phyloP scores from a whole-genome alignment of 257 asterid species.

The Linaria vulgaris region DNA sequence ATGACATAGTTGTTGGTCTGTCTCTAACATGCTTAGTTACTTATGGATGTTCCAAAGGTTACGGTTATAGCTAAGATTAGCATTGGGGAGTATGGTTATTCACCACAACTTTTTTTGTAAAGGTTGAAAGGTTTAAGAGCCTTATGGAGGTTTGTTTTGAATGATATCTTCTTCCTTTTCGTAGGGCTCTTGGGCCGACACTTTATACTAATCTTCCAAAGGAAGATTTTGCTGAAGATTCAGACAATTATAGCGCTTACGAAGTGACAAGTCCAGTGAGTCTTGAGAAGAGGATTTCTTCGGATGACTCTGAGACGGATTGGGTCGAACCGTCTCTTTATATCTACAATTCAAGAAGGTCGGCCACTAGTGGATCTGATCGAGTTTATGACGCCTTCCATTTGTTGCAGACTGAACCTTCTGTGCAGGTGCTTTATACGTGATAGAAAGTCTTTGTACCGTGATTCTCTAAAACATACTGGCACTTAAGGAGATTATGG shows the following conservation, averaged over 20 bases:
- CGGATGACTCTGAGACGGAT: conserved; percentile 38
- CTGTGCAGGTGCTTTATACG: conserved; percentile 51
- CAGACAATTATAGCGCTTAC: conserved; percentile 20
- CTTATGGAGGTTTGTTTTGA: neutral
- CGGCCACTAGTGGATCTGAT: conserved; percentile 38
- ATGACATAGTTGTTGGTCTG: too few species aligned
- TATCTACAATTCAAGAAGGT: conserved; percentile 30
- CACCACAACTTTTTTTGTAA: neutral
- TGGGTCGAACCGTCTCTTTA: conserved; percentile 59
- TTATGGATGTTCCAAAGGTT: neutral
- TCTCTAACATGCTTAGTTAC: too few species aligned
- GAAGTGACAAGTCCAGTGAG: conserved; percentile 28
- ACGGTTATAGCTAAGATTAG: neutral
- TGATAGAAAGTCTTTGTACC: too few species aligned
- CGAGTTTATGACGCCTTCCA: conserved; percentile 56
- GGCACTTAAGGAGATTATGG: too few species aligned
- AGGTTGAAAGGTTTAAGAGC: neutral
- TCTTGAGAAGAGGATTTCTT: conserved; percentile 12
- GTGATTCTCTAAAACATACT: too few species aligned
- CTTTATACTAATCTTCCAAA: conserved; percentile 13
- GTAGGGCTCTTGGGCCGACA: conserved; percentile 45
- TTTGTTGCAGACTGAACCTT: conserved; percentile 60
- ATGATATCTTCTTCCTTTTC: neutral
- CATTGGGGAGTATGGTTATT: neutral
- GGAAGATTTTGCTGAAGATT: conserved; percentile 12